phyloP scores from a whole-genome alignment of 2,329 filamentous ascomycete genomes.

The Pseudogymnoascus sp. region DNA sequence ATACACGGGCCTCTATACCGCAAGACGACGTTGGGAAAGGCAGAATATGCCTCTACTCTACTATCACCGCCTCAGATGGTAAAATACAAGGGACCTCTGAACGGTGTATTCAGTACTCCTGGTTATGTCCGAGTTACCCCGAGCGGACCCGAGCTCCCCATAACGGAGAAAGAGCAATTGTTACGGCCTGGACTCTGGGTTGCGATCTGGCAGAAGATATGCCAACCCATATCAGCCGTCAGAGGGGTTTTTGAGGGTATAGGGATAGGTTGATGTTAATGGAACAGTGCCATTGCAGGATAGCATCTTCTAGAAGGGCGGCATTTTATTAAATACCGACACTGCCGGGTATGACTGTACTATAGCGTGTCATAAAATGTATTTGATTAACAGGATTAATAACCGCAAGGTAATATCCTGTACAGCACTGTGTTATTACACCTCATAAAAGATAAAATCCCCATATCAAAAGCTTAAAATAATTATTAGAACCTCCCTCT shows the following conservation, averaged over 20 bases:
- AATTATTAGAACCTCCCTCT: neutral
- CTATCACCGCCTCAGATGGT: neutral
- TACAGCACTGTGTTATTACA: neutral
- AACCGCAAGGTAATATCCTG: neutral
- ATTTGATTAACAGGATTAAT: neutral
- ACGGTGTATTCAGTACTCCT: neutral
- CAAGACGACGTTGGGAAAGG: neutral
- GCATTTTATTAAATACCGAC: neutral
- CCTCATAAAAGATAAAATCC: neutral
- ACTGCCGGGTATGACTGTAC: constrained; percentile 3
- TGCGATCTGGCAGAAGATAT: neutral
- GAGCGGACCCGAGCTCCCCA: neutral
- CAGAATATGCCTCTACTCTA: neutral
- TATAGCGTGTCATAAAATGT: neutral
- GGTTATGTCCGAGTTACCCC: neutral
- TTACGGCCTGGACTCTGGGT: neutral
- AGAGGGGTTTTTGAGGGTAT: neutral
- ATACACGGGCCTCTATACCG: neutral
- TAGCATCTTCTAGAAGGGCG: neutral
- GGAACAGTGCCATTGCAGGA: neutral
- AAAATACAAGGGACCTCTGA: neutral
- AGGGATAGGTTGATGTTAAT: neutral
- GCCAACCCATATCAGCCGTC: neutral
- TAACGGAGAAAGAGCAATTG: neutral
- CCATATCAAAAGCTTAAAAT: neutral